These are phyloP conservation scores for Heliocybe sulcata DNA, from an alignment of 1,284 basidiomycete genomes.

Conservation along the genomic window DNA sequence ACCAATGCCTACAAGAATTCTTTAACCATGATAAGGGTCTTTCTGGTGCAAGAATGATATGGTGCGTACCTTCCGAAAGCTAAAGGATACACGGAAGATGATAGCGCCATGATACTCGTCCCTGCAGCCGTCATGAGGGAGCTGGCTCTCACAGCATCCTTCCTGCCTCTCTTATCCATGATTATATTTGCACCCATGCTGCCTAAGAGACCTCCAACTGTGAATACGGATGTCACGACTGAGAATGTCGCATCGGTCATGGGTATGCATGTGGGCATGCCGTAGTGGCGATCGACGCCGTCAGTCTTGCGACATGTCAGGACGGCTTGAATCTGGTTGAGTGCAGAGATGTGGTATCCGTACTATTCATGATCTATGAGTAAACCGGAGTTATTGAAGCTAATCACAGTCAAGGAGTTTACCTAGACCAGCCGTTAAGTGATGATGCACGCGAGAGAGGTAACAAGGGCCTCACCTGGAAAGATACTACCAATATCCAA, in stretches of 20 bases:
- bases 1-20: conserved; percentile 72
- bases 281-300: conserved; percentile 14
- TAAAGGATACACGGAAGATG: conserved; percentile 50
- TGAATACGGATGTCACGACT: conserved; percentile 78
- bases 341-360: conserved; percentile 79
- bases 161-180: conserved; percentile 66
- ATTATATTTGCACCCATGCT: conserved; percentile 64
- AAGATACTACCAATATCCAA: conserved; percentile 59
- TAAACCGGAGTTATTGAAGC: not conserved
- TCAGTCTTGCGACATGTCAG: conserved; percentile 50
- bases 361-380: conserved; percentile 32
- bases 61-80: conserved; percentile 57
- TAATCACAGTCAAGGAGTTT: no score
- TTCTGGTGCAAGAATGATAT: not conserved
- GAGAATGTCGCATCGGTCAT: conserved; percentile 77
- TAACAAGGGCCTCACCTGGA: conserved; percentile 62
- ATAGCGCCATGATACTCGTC: conserved; percentile 56
- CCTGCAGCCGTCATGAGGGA: conserved; percentile 55
- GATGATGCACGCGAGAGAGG: no score
- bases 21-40: conserved; percentile 19
- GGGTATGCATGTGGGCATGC: conserved; percentile 63
- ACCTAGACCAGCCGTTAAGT: no score
- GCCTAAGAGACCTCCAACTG: conserved; percentile 81
- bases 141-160: conserved; percentile 53
- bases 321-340: conserved; percentile 81